Evolutionary conservation across 1,284 basidiomycete species (phyloP), one percentile per base, ranked within the genome.

Genomic region (Tremellales sp.): DNA sequence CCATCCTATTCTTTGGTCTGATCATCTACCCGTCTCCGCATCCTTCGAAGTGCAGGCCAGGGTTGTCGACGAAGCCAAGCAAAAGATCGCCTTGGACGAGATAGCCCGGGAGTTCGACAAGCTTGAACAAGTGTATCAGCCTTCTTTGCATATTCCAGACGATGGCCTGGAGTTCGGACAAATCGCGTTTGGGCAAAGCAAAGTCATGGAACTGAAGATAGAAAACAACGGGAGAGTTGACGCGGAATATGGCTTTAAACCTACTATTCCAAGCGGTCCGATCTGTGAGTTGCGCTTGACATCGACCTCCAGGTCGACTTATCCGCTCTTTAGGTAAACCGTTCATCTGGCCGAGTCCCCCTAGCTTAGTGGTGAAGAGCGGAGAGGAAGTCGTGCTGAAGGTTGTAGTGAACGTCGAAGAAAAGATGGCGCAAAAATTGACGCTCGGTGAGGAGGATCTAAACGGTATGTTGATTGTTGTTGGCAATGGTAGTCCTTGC

Each of bases 91-190:
- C 9, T 58, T 78, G 6, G 56, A 76, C 14, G 52, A 43, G 3
- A 64, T 74, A 38, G 57, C 61, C 28, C 43, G 53, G 27, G 73
- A 69, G 45, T 59, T 80, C 40, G 63, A 72, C 21, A 61, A 57
- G 19, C 60, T 81, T 16, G 70, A 74, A 36, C 65, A 60, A 27
- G 58, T 68, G 3, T 77, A 74, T 51, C 74, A 77, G 8, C 74
- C 74, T 18, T 71, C 73, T n/a, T 52, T 78, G 45, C 75, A 73
- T 50, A 76, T 76, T 42, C 71, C 70, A 4, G 70, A 65, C 45
- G 70, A 73, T 27, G 74, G 77, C 31, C 53, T 81, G 32, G 71
- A 73, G 14, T 66, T 80, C 50, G 66, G 65, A 1, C 48, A 57
- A 3, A 47, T 68, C 27, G 51, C 42, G 59, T 60, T 63, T 45